Evolutionary conservation across 805 yeast species (phyloP), one percentile per base, ranked within the genome.

Genomic region (Ogataea ramenticola): DNA sequence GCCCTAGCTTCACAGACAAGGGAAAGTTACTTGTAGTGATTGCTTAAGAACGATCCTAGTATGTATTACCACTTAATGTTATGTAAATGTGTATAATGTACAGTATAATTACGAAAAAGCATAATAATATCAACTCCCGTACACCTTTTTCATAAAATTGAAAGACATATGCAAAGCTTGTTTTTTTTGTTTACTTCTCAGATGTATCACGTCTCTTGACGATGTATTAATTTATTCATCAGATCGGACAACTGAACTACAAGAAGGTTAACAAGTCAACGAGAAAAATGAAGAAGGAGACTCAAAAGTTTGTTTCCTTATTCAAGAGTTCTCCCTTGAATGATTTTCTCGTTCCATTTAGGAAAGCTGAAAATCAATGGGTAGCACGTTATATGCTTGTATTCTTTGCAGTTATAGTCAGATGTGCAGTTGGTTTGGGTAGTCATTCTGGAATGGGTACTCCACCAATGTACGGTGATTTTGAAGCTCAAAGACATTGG

Each of bases 401-500:
- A 3, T 64, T 86, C 41, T 76, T 86, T 47, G 87, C 95, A 1
- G 61, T 90, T 4, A 77, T 91, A 11, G 72, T 89, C 2, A 72
- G 96, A 49, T 74, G 86, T 43, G 96, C 95, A 1, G 82, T 91
- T 20, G 96, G 96, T 0, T 68, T 90, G 32, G 99, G 98, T 1
- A 74, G 88, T 4, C 90, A 79, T 57, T 87, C 96, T 20, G 99
- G 99, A 0, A 60, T 62, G 48, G 65, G 65, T 9, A 66, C 71
- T 1, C 79, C 85, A 9, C 98, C 98, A 4, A 77, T 87, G 77
- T 80, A 70, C 67, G 99, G 99, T 7, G 99, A 93, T 60, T 91
- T 93, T 57, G 99, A 93, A 62, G 98, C 98, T 0, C 99, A 93
- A 62, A 75, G 99, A 51, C 99, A 91, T 62, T 93, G 99, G 99